Conservation (phyloP, 805 yeast species). For the Pichia gijzeniarum region DNA sequence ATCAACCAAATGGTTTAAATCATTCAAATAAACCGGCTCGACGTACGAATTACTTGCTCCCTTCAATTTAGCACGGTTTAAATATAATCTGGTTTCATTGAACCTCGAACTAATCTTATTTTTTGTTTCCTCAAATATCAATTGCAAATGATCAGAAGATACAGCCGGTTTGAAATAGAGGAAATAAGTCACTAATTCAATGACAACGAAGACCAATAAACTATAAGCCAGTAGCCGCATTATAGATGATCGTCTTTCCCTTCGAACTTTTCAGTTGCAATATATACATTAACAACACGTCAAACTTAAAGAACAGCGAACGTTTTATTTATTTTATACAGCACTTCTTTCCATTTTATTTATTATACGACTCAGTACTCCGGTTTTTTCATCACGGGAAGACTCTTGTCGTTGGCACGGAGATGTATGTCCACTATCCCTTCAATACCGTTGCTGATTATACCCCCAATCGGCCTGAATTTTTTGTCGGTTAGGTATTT, state of each 20-base stretch:
- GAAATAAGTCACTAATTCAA: background rate
- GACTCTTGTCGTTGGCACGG: conserved; percentile 29
- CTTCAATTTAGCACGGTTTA: conserved; percentile 25
- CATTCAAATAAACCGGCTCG: conserved; percentile 23
- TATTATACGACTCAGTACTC: background rate
- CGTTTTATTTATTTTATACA: background rate
- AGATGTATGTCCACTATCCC: conserved; percentile 48
- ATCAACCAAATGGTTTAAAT: background rate
- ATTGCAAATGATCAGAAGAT: background rate
- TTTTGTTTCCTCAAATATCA: conserved; percentile 13
- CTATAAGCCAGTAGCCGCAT: background rate
- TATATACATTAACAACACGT: no score
- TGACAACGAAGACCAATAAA: background rate
- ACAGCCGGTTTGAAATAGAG: conserved; percentile 1
- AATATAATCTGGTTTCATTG: conserved; percentile 10
- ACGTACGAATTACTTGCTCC: conserved; percentile 36
- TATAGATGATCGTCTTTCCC: no score
- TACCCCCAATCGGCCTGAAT: conserved; percentile 53
- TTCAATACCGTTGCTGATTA: conserved; percentile 37
- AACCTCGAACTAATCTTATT: conserved; percentile 3
- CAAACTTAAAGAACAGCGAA: no score
- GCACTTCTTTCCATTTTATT: background rate
- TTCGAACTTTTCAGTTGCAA: background rate
- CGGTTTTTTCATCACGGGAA: conserved; percentile 7
- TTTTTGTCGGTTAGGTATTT: conserved; percentile 40